phyloP scores from a whole-genome alignment of 371 early-diverging fungal species.

The Batkoa obscura region DNA sequence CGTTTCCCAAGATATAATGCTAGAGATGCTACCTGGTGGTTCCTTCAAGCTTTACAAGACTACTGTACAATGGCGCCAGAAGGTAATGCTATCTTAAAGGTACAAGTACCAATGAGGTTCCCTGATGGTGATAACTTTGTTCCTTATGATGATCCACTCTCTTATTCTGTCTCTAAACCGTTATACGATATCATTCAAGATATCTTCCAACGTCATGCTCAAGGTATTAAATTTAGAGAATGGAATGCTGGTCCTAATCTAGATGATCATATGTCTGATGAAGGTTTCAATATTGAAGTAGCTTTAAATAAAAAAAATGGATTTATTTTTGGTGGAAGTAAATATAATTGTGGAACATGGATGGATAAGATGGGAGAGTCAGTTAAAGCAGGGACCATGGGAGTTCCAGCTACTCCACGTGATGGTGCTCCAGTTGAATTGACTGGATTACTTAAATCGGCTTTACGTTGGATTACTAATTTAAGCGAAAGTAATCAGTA shows the following conservation, averaged over 20 bases:
- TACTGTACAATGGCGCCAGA: conserved; percentile 61
- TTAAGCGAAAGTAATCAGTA: conserved; percentile 24
- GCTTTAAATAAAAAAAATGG: conserved; percentile 52
- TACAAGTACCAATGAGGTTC: conserved; percentile 63
- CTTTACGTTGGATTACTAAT: conserved; percentile 57
- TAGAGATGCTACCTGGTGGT: conserved; percentile 93
- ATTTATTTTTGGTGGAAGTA: conserved; percentile 69
- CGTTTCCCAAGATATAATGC: conserved; percentile 84
- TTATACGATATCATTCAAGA: conserved; percentile 79
- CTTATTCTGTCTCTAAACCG: conserved; percentile 35
- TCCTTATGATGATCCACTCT: conserved; percentile 30
- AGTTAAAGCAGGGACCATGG: conserved; percentile 71
- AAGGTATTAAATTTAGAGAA: conserved; percentile 85
- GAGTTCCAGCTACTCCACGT: conserved; percentile 81
- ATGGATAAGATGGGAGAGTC: conserved; percentile 99
- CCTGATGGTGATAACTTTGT: conserved; percentile 52
- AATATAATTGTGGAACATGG: conserved; percentile 96
- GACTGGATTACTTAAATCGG: conserved; percentile 64
- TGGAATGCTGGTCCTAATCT: conserved; percentile 79
- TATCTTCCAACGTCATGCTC: conserved; percentile 73
- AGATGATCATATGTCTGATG: conserved; percentile 77
- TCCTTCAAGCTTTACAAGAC: conserved; percentile 69
- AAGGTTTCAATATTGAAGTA: conserved; percentile 73
- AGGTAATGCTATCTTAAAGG: conserved; percentile 49
- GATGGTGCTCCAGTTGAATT: conserved; percentile 90